Conservation (phyloP, 2,329 filamentous ascomycete genomes). For the Phialophora chinensis region DNA sequence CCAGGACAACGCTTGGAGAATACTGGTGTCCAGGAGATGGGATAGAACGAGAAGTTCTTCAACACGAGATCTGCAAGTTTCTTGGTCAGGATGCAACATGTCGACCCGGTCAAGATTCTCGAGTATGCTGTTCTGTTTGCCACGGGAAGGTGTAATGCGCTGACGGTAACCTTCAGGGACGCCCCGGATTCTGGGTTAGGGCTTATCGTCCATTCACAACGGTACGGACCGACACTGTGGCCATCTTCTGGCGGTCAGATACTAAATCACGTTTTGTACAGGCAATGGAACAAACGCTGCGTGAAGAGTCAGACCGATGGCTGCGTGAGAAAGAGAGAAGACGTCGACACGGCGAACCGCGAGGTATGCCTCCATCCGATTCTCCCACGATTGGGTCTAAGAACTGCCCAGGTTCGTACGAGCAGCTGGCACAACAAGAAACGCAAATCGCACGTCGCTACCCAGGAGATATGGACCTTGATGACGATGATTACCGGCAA, state of each 20-base stretch:
- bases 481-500: conserved; percentile 33
- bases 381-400: conserved; percentile 31
- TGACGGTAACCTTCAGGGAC: conserved; percentile 58
- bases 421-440: conserved; percentile 35
- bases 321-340: conserved; percentile 42
- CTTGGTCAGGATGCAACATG: conserved; percentile 79
- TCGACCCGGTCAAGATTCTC: conserved; percentile 72
- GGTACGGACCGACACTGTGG: conserved; percentile 57
- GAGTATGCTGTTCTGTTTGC: conserved; percentile 59
- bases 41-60: conserved; percentile 83
- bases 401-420: conserved; percentile 37
- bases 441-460: conserved; percentile 27
- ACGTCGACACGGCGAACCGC: conserved; percentile 28
- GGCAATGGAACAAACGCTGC: conserved; percentile 59
- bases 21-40: conserved; percentile 81
- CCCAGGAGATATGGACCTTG: conserved; percentile 36
- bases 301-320: conserved; percentile 59
- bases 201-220: conserved; percentile 79
- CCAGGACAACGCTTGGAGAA: conserved; percentile 62
- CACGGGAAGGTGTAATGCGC: conserved; percentile 28
- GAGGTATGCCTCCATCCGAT: conserved; percentile 34
- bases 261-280: conserved; percentile 40
- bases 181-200: conserved; percentile 76
- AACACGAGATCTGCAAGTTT: conserved; percentile 82
- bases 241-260: neutral